Percentiles rank a stretch among this genome's conserved stretches.
phyloP scores from a whole-genome alignment of 1,139 yeast genomes.

The Debaryomyces singareniensis region DNA sequence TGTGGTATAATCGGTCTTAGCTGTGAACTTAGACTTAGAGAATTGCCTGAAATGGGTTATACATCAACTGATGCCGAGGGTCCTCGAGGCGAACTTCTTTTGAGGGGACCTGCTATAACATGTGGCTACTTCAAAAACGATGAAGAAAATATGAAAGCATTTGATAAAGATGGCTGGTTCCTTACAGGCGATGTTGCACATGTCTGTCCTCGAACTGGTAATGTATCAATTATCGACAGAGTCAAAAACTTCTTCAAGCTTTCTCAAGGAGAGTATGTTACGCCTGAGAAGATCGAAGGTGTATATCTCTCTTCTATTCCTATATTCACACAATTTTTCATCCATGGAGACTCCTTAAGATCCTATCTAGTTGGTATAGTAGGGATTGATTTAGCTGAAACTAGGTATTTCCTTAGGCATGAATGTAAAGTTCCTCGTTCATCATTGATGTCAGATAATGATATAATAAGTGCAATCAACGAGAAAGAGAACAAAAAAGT shows the following conservation, averaged over 20 bases:
- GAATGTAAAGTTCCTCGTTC: constrained; percentile 8
- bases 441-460: constrained; percentile 11
- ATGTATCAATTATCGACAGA: constrained; percentile 61
- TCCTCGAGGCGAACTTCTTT: constrained; percentile 50
- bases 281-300: constrained; percentile 74
- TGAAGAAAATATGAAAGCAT: constrained; percentile 20
- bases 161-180: constrained; percentile 52
- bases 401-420: constrained; percentile 14
- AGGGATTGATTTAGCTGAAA: constrained; percentile 35
- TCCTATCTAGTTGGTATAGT: constrained; percentile 26
- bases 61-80: constrained; percentile 34
- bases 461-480: constrained; percentile 20
- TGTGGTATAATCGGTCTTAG: constrained; percentile 56
- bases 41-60: constrained; percentile 66
- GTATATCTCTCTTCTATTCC: constrained; percentile 51
- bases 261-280: constrained; percentile 77
- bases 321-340: constrained; percentile 48
- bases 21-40: constrained; percentile 54
- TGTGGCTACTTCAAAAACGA: constrained; percentile 53
- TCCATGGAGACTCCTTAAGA: constrained; percentile 32
- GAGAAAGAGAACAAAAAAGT: constrained; percentile 16
- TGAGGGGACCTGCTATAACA: constrained; percentile 67
- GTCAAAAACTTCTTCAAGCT: constrained; percentile 78
- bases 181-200: constrained; percentile 70
- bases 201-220: constrained; percentile 44